Percentiles rank a stretch among this genome's conserved stretches.
Evolutionary conservation across 345 rosid genomes (phyloP).

Genomic region (Conringia planisiliqua): DNA sequence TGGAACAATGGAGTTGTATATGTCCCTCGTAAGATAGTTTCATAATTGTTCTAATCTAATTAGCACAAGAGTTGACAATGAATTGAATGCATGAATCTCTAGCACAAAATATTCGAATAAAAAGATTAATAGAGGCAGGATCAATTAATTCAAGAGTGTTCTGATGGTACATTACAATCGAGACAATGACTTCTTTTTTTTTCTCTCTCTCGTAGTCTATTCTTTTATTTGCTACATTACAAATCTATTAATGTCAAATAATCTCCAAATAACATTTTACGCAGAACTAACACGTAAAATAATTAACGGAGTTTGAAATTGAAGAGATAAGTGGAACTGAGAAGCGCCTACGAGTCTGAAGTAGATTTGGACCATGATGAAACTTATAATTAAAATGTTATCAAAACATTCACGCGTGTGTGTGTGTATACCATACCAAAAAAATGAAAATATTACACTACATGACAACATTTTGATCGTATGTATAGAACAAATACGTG

Average conservation of each 20-base stretch:
- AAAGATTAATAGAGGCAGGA: not conserved
- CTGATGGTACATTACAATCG: slow-evolving; percentile 28
- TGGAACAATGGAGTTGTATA: not conserved
- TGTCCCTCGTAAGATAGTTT: not conserved
- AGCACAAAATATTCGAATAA: not conserved
- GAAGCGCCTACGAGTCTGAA: not conserved
- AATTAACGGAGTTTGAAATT: not conserved
- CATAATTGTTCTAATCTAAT: not conserved
- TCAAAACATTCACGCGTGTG: not conserved
- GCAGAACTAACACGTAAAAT: slow-evolving; percentile 3
- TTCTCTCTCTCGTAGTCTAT: slow-evolving; percentile 3
- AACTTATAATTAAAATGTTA: slow-evolving; percentile 6
- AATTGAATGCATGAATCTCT: not conserved
- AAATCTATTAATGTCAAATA: slow-evolving; percentile 23
- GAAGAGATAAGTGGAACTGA: not conserved
- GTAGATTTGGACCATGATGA: slow-evolving; percentile 5
- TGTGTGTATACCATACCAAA: not conserved
- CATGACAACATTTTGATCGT: not conserved
- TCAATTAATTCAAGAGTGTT: slow-evolving; percentile 4
- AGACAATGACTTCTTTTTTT: slow-evolving; percentile 28
- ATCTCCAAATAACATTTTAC: slow-evolving; percentile 12
- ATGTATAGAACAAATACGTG: not conserved
- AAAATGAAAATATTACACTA: not conserved
- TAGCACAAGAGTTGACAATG: not conserved
- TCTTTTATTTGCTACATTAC: slow-evolving; percentile 25